Base-by-base conservation (phyloP, 805 yeast species). In the Grigorovia jiainica region DNA sequence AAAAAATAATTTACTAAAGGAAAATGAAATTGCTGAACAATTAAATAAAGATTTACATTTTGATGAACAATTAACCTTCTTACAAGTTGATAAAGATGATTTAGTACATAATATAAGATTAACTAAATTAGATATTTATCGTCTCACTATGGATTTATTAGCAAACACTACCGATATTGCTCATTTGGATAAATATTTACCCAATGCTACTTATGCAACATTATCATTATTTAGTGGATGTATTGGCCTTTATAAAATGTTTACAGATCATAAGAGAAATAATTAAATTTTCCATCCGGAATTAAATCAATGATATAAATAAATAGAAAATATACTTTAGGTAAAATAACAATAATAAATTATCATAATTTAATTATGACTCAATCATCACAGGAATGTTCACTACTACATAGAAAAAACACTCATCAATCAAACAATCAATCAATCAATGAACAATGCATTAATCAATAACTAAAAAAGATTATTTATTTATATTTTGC, bases 141-240 rank as follows among this genome's bases (percentile, higher is more conserved):
- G 73, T 47, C 52, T 71, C 9, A 20, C 61, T 1, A 72, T 70
- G 42, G 80, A 75, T 54, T 63, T 73, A 35, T 49, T 63, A 7
- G 75, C 71, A 42, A 76, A 72, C 51, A 52, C 73, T 1, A 63
- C 72, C 3, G 71, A 65, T 41, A 65, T 73, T 6, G 34, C 20
- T 38, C 38, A 40, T 20, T 33, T 30, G 38, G 16, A 71, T 71
- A 43, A 52, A 64, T 20, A 43, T 68, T 24, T 39, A 34, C 63
- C 64, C 20, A 55, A 44, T 25, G 61, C 57, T 16, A 55, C 63
- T 2, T 56, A 58, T 38, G 55, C 57, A 1, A 41, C 52, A 4
- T 38, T 60, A 21, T 56, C 63, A 2, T 45, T 59, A 17, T 39
- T 49, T 13, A 27, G 31, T 27, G 31, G 31, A 13, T 27, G 31